Base-by-base conservation (phyloP, 31 red algal genomes). In the Odonthalia washingtoniensis region DNA sequence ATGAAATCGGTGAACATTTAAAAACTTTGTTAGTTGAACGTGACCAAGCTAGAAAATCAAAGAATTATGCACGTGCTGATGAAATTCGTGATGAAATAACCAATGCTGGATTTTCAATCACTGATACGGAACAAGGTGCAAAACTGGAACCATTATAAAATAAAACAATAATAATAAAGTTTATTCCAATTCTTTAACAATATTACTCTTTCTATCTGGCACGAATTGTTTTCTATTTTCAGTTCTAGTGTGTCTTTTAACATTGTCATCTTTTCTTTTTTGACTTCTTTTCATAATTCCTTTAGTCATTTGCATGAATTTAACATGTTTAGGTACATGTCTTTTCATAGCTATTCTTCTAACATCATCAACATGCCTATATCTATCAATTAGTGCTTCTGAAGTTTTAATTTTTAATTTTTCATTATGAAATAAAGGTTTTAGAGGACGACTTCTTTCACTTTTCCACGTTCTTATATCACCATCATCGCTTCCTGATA, bases 401-500 rank as follows among this genome's bases (percentile, higher is more conserved):
- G 95, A 85, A 39, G 84, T 75, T 0, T 90, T 36, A 14, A 99
- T 21, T 40, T 90, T 91, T 21, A 87, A 85, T 33, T 78, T 75
- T 81, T 99, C 98, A 21, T 72, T 73, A 40, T 81, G 89, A 67
- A 99, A 91, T 67, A 95, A 72, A 6, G 94, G 95, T 74, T 94
- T 92, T 33, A 97, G 69, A 26, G 98, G 98, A 18, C 81, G 64
- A 36, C 90, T 89, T 24, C 95, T 65, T 30, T 96, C 80, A 70
- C 90, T 92, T 82, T 99, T 99, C 98, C 98, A 99, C n/a, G 97
- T 92, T n/a, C 98, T 89, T 34, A 99, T 88, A 86, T 97, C 93
- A 43, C 90, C 95, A 44, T 99, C 98, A 66, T 97, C 95, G 28
- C 91, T 94, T 37, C 92, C 98, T 3, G 95, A 97, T 33, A 97